These are phyloP conservation scores for Tolypocladium album DNA, from an alignment of 2,329 filamentous ascomycete genomes.

Conservation along the genomic window DNA sequence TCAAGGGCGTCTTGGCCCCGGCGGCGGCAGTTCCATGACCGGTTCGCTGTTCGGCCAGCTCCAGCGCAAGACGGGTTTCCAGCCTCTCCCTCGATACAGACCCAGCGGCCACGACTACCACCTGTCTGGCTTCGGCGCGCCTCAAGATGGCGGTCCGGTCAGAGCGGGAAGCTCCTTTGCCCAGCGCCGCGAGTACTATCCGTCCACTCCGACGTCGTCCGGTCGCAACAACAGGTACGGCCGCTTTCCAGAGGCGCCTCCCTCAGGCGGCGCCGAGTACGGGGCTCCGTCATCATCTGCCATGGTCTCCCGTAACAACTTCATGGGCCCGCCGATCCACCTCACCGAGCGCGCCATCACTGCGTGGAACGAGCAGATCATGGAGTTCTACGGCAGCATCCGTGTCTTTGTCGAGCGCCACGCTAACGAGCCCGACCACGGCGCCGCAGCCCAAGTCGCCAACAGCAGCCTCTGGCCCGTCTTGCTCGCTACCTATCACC, in stretches of 20 bases:
- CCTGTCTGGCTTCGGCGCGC: slow-evolving; percentile 8
- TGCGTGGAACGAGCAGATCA: slow-evolving; percentile 24
- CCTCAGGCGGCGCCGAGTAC: slow-evolving; percentile 6
- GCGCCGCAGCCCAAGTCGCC: slow-evolving; percentile 15
- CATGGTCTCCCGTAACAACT: slow-evolving; percentile 9
- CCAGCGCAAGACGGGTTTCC: slow-evolving; percentile 3
- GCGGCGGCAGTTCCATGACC: background rate
- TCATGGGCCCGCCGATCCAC: slow-evolving; percentile 19
- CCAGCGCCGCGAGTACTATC: slow-evolving; percentile 14
- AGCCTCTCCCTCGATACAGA: slow-evolving; percentile 14
- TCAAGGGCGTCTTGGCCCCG: slow-evolving; percentile 5
- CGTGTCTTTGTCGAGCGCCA: slow-evolving; percentile 24
- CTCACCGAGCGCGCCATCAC: slow-evolving; percentile 22
- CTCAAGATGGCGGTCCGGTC: slow-evolving; percentile 10
- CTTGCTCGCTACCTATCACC: slow-evolving; percentile 24
- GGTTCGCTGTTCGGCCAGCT: slow-evolving; percentile 6
- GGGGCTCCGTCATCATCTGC: slow-evolving; percentile 4
- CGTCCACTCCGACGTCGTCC: slow-evolving; percentile 17
- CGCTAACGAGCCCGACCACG: slow-evolving; percentile 19
- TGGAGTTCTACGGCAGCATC: slow-evolving; percentile 24
- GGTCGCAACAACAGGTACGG: slow-evolving; percentile 15
- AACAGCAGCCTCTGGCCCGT: slow-evolving; percentile 23
- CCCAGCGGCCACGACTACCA: slow-evolving; percentile 20
- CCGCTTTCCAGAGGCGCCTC: slow-evolving; percentile 15
- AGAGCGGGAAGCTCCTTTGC: slow-evolving; percentile 11